Evolutionary conservation across 2,329 filamentous ascomycete species (phyloP).

Genomic region (Aureobasidium sp.): DNA sequence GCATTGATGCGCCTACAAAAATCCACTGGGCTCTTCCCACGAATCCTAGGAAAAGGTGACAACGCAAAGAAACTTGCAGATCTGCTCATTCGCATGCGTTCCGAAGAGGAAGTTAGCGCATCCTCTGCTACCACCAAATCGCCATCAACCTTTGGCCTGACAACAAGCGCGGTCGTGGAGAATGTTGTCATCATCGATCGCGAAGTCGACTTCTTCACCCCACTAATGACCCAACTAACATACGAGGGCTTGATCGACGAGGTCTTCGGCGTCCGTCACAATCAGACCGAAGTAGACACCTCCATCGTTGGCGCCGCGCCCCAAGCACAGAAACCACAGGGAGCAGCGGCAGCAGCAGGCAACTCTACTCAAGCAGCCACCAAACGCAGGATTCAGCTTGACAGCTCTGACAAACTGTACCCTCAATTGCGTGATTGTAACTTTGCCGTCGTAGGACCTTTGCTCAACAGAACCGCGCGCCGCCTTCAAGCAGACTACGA

Average conservation of each 20-base stretch:
- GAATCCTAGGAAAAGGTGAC: slow-evolving; percentile 92
- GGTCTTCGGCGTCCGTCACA: slow-evolving; percentile 82
- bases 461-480: slow-evolving; percentile 84
- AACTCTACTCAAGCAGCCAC: slow-evolving; percentile 42
- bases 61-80: slow-evolving; percentile 85
- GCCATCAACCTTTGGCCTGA: slow-evolving; percentile 54
- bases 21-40: slow-evolving; percentile 84
- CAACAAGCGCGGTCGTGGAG: slow-evolving; percentile 80
- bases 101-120: slow-evolving; percentile 63
- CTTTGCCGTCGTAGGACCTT: slow-evolving; percentile 83
- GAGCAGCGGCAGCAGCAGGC: slow-evolving; percentile 32
- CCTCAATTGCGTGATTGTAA: slow-evolving; percentile 83
- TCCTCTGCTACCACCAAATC: slow-evolving; percentile 32
- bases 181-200: slow-evolving; percentile 92
- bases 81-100: slow-evolving; percentile 80
- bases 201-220: slow-evolving; percentile 87
- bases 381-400: slow-evolving; percentile 82
- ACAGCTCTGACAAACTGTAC: slow-evolving; percentile 83
- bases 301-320: slow-evolving; percentile 69
- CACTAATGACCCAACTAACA: slow-evolving; percentile 86
- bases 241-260: slow-evolving; percentile 97
- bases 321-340: slow-evolving; percentile 31
- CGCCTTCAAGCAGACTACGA: slow-evolving; percentile 84
- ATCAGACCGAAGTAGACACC: slow-evolving; percentile 86
- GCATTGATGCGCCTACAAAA: slow-evolving; percentile 92